Base-by-base conservation (phyloP, 2,329 filamentous ascomycete species). In the Sphaerulina populicola region DNA sequence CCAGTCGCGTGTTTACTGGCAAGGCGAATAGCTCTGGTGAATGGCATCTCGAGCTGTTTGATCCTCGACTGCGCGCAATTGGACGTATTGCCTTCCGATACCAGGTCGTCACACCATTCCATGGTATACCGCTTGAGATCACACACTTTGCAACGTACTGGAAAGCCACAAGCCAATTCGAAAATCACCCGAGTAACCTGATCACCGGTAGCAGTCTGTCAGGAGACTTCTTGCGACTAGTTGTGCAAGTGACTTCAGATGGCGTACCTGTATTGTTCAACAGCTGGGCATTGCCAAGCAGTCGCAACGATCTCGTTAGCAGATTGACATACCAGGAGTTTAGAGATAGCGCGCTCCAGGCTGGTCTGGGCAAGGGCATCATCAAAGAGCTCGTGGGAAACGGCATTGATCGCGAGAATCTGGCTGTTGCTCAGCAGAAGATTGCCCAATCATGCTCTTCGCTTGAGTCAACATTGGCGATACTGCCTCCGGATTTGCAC, bases 91-190 rank as follows among this genome's bases (percentile, higher is more conserved):
- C 82, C 57, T 98, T 98, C 74, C 86, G 87, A 58, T 94, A 88
- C 49, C 90, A 97, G 66, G 88, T 97, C 23, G 94, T 98, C 67
- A 96, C 95, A 64, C 93, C 93, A 0, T 98, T 97, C 72, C 82
- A 83, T 56, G 91, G 93, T 6, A 85, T 89, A 54, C 89, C 93
- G 3, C 75, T 98, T 18, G 93, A 98, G 68, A 96, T 98, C 54
- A 94, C 93, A 1, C 90, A 97, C 64, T 98, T 97, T 62, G 93
- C 94, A 57, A 97, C 93, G 0, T 98, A 98, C 69, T 98, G 93
- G 93, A 98, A 97, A 70, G 91, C 91, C 0, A 98, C 93, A 1
- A 95, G 89, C 63, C 89, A 95, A 61, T 79, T 93, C 43, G 88
- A 95, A 66, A 83, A 87, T 45, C 86, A 89, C 42, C 85, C 86